A percentile compares a stretch with the other conserved stretches of the same genome.
Conservation (phyloP, 805 yeast species). For the Candida pini region DNA sequence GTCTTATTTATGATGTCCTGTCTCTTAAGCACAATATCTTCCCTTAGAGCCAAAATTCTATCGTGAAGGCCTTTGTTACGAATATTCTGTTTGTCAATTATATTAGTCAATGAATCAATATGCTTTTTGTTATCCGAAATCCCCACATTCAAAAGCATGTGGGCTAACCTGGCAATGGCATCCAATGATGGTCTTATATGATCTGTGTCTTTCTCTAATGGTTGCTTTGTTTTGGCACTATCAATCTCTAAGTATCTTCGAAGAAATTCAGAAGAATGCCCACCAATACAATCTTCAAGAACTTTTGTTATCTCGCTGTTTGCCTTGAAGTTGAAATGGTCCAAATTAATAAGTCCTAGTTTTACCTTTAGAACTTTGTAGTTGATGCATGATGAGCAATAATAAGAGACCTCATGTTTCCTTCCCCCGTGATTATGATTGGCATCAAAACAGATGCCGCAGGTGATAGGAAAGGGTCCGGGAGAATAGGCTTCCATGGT, state of each 20-base stretch:
- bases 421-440: neutral
- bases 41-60: slow-evolving; percentile 2
- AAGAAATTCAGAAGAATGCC: slow-evolving; percentile 15
- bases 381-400: slow-evolving; percentile 25
- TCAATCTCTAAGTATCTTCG: slow-evolving; percentile 10
- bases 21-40: slow-evolving; percentile 1
- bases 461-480: slow-evolving; percentile 3
- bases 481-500: neutral
- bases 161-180: slow-evolving; percentile 25
- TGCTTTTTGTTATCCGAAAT: slow-evolving; percentile 14
- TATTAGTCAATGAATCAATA: slow-evolving; percentile 6
- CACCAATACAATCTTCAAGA: slow-evolving; percentile 21
- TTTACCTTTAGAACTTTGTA: slow-evolving; percentile 21
- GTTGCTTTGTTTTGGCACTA: neutral
- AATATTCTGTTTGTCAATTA: slow-evolving; percentile 5
- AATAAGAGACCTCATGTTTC: slow-evolving; percentile 6
- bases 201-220: slow-evolving; percentile 2
- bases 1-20: slow-evolving; percentile 2
- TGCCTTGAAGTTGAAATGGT: slow-evolving; percentile 13
- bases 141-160: slow-evolving; percentile 27
- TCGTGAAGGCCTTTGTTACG: slow-evolving; percentile 6
- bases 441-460: slow-evolving; percentile 16
- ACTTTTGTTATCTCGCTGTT: slow-evolving; percentile 19
- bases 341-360: slow-evolving; percentile 17
- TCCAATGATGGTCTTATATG: slow-evolving; percentile 17